phyloP scores from a whole-genome alignment of 1,284 basidiomycete species.

The Anthracocystis walkeri region DNA sequence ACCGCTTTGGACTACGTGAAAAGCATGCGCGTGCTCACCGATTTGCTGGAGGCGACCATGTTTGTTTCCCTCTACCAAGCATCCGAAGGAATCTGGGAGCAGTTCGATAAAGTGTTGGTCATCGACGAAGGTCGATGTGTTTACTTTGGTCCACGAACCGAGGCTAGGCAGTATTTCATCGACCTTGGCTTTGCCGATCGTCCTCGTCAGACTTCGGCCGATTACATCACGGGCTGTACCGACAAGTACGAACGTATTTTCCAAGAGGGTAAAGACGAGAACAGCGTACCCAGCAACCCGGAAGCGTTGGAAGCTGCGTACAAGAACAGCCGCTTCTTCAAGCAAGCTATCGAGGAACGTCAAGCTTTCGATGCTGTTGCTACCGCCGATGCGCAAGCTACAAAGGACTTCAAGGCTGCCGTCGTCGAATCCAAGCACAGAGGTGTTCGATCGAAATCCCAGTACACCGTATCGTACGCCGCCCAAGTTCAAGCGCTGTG shows the following conservation, averaged over 20 bases:
- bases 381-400: constrained; percentile 75
- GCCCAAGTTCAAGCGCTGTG: constrained; percentile 74
- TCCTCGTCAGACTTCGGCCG: constrained; percentile 77
- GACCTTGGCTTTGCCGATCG: constrained; percentile 69
- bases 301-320: constrained; percentile 80
- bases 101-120: constrained; percentile 73
- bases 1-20: constrained; percentile 84
- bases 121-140: constrained; percentile 65
- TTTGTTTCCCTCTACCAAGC: constrained; percentile 84
- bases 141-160: constrained; percentile 62
- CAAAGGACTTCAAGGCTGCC: constrained; percentile 78
- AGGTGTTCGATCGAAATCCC: constrained; percentile 84
- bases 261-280: constrained; percentile 76
- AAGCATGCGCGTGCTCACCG: constrained; percentile 80
- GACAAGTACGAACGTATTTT: constrained; percentile 71
- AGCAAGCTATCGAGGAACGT: constrained; percentile 72
- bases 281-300: constrained; percentile 80
- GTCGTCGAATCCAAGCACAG: constrained; percentile 83
- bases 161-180: constrained; percentile 62
- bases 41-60: constrained; percentile 80
- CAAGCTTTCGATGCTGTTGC: constrained; percentile 78
- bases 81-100: constrained; percentile 71
- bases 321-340: constrained; percentile 74
- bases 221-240: constrained; percentile 62
- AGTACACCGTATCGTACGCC: constrained; percentile 81